Evolutionary conservation across 257 asterid species (phyloP).

Genomic region (Fraxinus excelsior): DNA sequence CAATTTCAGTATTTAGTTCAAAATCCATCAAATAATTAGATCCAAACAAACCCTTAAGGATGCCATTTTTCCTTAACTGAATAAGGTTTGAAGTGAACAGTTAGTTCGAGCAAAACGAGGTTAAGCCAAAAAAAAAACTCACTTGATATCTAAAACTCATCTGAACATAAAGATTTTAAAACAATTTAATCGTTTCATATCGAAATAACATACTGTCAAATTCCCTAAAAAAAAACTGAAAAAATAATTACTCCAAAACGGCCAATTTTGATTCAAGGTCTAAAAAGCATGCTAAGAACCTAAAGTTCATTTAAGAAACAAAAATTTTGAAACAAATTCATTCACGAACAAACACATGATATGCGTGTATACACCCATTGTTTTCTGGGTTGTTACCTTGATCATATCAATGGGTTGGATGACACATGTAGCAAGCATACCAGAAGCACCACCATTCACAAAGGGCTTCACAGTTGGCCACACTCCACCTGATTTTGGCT

Average conservation of each 20-base stretch:
- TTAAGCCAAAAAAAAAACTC: background rate
- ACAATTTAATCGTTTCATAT: background rate
- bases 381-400: slow-evolving; percentile 48
- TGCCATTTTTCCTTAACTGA: slow-evolving; percentile 4
- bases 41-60: slow-evolving; percentile 20
- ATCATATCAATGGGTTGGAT: slow-evolving; percentile 97
- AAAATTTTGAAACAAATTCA: background rate
- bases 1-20: background rate
- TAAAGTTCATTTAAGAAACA: background rate
- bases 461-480: slow-evolving; percentile 93
- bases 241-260: background rate
- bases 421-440: slow-evolving; percentile 97
- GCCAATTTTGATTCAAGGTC: background rate
- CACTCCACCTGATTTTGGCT: slow-evolving; percentile 69
- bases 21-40: slow-evolving; percentile 21
- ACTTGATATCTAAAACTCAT: background rate
- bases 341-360: background rate
- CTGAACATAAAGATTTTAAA: background rate
- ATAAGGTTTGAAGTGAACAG: background rate
- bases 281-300: background rate
- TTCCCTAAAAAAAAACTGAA: background rate
- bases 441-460: slow-evolving; percentile 87
- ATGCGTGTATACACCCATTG: background rate
- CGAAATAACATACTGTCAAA: background rate
- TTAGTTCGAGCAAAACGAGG: background rate